phyloP scores from a whole-genome alignment of 225 moss, liverwort and hornwort species.

The Anthoceros angustus region DNA sequence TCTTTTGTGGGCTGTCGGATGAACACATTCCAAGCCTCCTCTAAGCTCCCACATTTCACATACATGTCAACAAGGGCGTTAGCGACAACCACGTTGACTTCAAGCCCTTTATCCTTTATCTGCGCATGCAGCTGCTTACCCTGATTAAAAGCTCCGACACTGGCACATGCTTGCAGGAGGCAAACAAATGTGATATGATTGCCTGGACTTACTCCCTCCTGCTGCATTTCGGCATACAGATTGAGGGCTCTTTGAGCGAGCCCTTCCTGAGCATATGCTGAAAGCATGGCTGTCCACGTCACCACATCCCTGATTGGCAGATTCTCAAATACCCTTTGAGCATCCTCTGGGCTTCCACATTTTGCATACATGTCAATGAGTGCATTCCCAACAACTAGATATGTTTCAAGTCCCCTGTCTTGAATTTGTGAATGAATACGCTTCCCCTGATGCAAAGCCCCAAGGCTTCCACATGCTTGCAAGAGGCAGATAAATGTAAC shows the following conservation, averaged over 20 bases:
- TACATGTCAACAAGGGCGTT: not conserved
- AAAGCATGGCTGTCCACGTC: not conserved
- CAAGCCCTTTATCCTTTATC: not conserved
- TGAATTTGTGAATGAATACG: not conserved
- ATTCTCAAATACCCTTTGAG: not conserved
- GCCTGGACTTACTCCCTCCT: not conserved
- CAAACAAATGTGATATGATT: not conserved
- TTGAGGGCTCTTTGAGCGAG: not conserved
- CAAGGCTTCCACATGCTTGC: not conserved
- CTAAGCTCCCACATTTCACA: not conserved
- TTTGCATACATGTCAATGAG: not conserved
- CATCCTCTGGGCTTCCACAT: not conserved
- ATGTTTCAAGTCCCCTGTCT: not conserved
- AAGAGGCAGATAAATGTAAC: not conserved
- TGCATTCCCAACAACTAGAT: not conserved
- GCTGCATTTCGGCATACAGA: not conserved
- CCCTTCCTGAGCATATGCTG: not conserved
- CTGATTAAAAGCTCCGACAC: not conserved
- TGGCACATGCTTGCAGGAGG: not conserved
- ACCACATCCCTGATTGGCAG: not conserved
- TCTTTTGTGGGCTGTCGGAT: not conserved
- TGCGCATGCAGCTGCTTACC: not conserved
- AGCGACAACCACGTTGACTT: not conserved
- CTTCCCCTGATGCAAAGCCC: not conserved
- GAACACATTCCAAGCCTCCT: not conserved